A percentile compares a stretch with the other conserved stretches of the same genome.
Conservation (phyloP, 805 yeast genomes). For the Kodamaea restingae region DNA sequence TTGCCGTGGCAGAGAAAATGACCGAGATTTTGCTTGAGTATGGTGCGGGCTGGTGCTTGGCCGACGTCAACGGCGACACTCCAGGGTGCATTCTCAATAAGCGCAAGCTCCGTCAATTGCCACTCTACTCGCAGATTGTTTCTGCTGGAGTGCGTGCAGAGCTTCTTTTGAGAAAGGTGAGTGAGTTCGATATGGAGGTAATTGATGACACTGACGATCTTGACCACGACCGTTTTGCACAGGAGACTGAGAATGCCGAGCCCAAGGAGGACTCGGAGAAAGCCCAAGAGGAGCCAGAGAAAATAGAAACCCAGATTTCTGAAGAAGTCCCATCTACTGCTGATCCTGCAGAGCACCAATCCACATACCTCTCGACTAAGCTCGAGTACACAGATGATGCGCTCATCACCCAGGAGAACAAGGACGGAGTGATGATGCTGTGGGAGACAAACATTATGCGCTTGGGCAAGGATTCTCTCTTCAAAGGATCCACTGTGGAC, state of each 20-base stretch:
- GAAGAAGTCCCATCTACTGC: slow-evolving; percentile 1
- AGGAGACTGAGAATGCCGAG: slow-evolving; percentile 11
- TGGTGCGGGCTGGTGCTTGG: slow-evolving; percentile 91
- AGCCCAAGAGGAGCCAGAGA: no score
- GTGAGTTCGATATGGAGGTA: slow-evolving; percentile 61
- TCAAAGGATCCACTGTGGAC: slow-evolving; percentile 37
- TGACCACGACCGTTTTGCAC: slow-evolving; percentile 23
- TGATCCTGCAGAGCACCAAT: slow-evolving; percentile 62
- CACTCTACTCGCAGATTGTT: slow-evolving; percentile 50
- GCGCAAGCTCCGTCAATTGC: slow-evolving; percentile 38
- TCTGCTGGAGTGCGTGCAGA: slow-evolving; percentile 92
- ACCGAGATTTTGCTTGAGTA: slow-evolving; percentile 66
- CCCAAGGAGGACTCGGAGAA: not conserved
- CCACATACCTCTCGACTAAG: slow-evolving; percentile 59
- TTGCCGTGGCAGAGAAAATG: slow-evolving; percentile 44
- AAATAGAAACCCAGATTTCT: not conserved
- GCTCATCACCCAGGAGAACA: slow-evolving; percentile 63
- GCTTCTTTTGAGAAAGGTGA: slow-evolving; percentile 66
- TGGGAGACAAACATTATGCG: slow-evolving; percentile 88
- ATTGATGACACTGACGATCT: slow-evolving; percentile 36
- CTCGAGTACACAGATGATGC: slow-evolving; percentile 67
- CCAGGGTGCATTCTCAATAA: slow-evolving; percentile 78
- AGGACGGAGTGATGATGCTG: slow-evolving; percentile 96
- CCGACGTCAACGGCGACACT: slow-evolving; percentile 67
- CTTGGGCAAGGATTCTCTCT: slow-evolving; percentile 72